A percentile compares a stretch with the other conserved stretches of the same genome.
Evolutionary conservation across 495 filamentous ascomycete species (phyloP).

Genomic region (Parachaetomium inaequale): DNA sequence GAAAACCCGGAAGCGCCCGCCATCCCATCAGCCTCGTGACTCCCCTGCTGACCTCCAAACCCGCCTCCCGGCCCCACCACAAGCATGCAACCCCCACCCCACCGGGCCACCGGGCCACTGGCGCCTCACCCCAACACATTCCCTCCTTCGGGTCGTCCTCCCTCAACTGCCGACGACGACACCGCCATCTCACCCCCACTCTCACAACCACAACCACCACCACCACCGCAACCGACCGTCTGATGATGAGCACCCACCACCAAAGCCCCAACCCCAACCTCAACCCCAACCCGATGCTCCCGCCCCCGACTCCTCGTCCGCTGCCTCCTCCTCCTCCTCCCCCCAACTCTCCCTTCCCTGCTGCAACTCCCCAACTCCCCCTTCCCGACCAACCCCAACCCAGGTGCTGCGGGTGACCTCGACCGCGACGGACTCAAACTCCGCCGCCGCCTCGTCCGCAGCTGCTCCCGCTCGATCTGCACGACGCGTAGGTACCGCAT

Average conservation of each 20-base stretch:
- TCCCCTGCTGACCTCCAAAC: conserved; percentile 5
- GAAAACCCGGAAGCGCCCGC: neutral
- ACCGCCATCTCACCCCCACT: neutral
- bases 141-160: neutral
- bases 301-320: conserved; percentile 19
- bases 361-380: neutral
- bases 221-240: neutral
- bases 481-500: neutral
- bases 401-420: conserved; percentile 10
- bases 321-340: conserved; percentile 14
- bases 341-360: neutral
- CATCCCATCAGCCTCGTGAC: conserved; percentile 5
- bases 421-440: conserved; percentile 23
- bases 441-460: conserved; percentile 3
- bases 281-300: neutral
- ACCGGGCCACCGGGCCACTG: too few species aligned
- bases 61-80: neutral
- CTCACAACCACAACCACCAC: neutral
- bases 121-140: neutral
- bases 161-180: conserved; percentile 9
- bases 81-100: neutral
- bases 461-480: neutral
- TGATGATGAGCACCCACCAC: neutral
- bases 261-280: neutral
- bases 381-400: neutral